phyloP scores from a whole-genome alignment of 2,329 filamentous ascomycete species.

The Annulohypoxylon truncatum region DNA sequence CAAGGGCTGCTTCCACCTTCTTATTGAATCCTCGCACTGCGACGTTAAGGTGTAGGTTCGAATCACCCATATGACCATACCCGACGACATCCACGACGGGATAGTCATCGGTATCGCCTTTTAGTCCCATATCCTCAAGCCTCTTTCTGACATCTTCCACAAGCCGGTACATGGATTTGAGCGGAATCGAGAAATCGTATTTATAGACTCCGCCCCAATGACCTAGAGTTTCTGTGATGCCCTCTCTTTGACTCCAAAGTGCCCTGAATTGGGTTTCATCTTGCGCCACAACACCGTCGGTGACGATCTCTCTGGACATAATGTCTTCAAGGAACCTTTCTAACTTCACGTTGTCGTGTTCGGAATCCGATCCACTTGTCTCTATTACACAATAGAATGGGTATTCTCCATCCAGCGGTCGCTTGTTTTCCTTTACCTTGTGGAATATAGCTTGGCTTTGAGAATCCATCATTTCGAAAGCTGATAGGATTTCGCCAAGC shows the following conservation, averaged over 20 bases:
- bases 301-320: conserved; percentile 86
- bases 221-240: conserved; percentile 87
- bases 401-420: conserved; percentile 83
- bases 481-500: conserved; percentile 93
- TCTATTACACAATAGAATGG: conserved; percentile 98
- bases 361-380: conserved; percentile 92
- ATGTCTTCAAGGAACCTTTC: conserved; percentile 91
- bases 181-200: conserved; percentile 95
- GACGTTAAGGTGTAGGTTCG: conserved; percentile 94
- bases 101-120: conserved; percentile 78
- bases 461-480: conserved; percentile 97
- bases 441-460: conserved; percentile 82
- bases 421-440: conserved; percentile 78
- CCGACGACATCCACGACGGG: conserved; percentile 92
- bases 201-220: conserved; percentile 98
- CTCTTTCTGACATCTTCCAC: conserved; percentile 85
- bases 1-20: conserved; percentile 84
- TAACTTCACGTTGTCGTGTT: conserved; percentile 94
- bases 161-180: conserved; percentile 85
- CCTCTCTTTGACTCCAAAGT: conserved; percentile 94
- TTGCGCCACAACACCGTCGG: conserved; percentile 91
- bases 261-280: conserved; percentile 89
- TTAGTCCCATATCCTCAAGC: conserved; percentile 77
- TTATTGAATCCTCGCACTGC: conserved; percentile 85
- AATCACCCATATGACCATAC: conserved; percentile 98